Percentiles rank a stretch among this genome's conserved stretches.
Conservation (phyloP, 2,329 filamentous ascomycete species). For the Paraphaeosphaeria minitans region DNA sequence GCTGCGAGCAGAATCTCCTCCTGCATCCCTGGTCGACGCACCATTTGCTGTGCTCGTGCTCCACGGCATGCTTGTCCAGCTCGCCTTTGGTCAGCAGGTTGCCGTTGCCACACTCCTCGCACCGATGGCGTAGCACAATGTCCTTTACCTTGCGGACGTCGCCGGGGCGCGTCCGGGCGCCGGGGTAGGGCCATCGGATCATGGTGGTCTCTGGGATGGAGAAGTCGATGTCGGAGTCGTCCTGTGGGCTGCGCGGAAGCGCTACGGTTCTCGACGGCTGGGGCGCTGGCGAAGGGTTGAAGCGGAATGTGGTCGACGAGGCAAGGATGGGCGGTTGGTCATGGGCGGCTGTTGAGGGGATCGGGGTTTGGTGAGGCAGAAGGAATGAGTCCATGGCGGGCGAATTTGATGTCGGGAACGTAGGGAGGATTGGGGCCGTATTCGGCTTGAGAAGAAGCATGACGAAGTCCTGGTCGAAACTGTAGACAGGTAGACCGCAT, state of each 20-base stretch:
- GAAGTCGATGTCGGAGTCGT: slow-evolving; percentile 17
- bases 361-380: slow-evolving; percentile 17
- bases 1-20: slow-evolving; percentile 33
- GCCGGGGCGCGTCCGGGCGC: slow-evolving; percentile 12
- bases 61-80: slow-evolving; percentile 27
- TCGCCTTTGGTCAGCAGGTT: slow-evolving; percentile 34
- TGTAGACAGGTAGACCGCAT: slow-evolving; percentile 24
- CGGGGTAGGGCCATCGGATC: slow-evolving; percentile 31
- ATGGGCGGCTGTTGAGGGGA: slow-evolving; percentile 6
- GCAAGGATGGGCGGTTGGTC: slow-evolving; percentile 1
- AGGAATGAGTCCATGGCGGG: not conserved
- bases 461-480: slow-evolving; percentile 36
- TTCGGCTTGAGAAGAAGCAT: slow-evolving; percentile 27
- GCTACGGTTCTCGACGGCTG: not conserved
- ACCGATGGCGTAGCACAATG: slow-evolving; percentile 25
- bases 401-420: not conserved
- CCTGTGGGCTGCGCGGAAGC: not conserved
- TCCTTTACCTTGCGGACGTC: slow-evolving; percentile 20
- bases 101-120: slow-evolving; percentile 27
- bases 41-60: slow-evolving; percentile 30
- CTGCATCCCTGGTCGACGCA: slow-evolving; percentile 24
- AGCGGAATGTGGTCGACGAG: not conserved
- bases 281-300: not conserved
- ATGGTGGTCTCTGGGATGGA: slow-evolving; percentile 33
- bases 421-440: slow-evolving; percentile 7